Percentiles rank a stretch among this genome's conserved stretches.
Evolutionary conservation across 225 moss, liverwort and hornwort genomes (phyloP).

Genomic region (Climacium dendroides): DNA sequence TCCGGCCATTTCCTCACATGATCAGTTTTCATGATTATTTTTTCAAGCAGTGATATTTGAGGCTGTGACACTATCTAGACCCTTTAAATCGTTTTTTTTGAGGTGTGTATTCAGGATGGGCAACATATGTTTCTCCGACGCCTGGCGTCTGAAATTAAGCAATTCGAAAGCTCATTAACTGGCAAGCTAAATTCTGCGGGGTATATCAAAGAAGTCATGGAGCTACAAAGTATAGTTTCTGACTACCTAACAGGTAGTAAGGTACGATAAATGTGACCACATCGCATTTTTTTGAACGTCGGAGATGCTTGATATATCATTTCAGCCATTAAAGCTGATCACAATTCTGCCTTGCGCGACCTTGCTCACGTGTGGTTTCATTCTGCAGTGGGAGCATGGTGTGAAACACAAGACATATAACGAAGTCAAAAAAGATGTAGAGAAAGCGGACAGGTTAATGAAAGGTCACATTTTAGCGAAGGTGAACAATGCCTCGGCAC

Average conservation of each 20-base stretch:
- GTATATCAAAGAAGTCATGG: constrained; percentile 5
- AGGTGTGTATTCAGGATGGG: constrained; percentile 30
- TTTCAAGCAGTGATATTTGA: neutral
- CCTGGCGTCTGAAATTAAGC: constrained; percentile 13
- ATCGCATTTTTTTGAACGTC: neutral
- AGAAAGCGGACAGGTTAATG: constrained; percentile 65
- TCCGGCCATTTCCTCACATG: neutral
- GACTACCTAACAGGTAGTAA: constrained; percentile 45
- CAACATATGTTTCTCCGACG: constrained; percentile 39
- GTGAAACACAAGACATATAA: constrained; percentile 19
- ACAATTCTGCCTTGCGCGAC: neutral
- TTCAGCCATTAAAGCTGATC: neutral
- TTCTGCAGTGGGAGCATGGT: constrained; percentile 63
- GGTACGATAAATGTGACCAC: constrained; percentile 14
- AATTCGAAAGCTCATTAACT: neutral
- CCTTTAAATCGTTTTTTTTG: neutral
- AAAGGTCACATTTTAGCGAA: constrained; percentile 64
- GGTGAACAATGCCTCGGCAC: constrained; percentile 50
- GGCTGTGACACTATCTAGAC: neutral
- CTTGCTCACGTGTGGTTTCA: constrained; percentile 1
- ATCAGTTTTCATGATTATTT: neutral
- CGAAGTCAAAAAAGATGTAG: neutral
- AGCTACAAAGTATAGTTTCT: constrained; percentile 25
- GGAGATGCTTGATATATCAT: neutral
- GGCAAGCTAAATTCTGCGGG: constrained; percentile 13